Evolutionary conservation across 1,284 basidiomycete genomes (phyloP).

Genomic region (Mrakiaceae sp.): DNA sequence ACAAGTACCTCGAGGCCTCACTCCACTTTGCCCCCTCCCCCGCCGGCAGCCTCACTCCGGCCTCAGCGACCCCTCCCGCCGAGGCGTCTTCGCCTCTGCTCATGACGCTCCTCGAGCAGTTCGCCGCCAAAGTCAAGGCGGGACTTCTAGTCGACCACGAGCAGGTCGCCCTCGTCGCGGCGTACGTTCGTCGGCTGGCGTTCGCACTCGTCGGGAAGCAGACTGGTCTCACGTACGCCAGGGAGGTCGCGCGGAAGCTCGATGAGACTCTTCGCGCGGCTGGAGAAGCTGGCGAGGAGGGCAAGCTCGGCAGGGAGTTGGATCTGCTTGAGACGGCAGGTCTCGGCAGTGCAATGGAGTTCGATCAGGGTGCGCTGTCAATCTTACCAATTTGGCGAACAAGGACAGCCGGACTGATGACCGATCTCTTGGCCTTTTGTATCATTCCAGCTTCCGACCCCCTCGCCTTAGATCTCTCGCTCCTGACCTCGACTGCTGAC

Average conservation of each 20-base stretch:
- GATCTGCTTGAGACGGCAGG: slow-evolving; percentile 2
- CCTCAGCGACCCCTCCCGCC: background rate
- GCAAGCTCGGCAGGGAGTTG: slow-evolving; percentile 15
- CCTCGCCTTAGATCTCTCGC: too few relatives aligned
- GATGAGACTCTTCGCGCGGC: slow-evolving; percentile 22
- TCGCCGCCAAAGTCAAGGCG: slow-evolving; percentile 49
- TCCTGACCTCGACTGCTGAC: background rate
- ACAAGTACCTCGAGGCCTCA: slow-evolving; percentile 71
- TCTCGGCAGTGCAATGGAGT: background rate
- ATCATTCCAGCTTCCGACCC: too few relatives aligned
- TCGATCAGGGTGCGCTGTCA: background rate
- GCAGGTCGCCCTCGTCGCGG: slow-evolving; percentile 48
- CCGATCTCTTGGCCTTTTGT: too few relatives aligned
- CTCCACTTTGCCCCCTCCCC: slow-evolving; percentile 23
- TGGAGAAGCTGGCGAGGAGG: slow-evolving; percentile 21
- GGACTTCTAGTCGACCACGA: slow-evolving; percentile 48
- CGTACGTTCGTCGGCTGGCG: slow-evolving; percentile 52
- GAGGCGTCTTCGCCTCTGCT: slow-evolving; percentile 55
- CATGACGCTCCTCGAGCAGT: slow-evolving; percentile 63
- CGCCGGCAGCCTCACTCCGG: slow-evolving; percentile 22
- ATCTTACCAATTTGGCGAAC: background rate
- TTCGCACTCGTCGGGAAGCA: slow-evolving; percentile 49
- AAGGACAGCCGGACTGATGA: too few relatives aligned
- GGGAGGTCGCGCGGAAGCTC: slow-evolving; percentile 22
- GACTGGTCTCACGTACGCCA: slow-evolving; percentile 32